Conservation (phyloP, 192 early-diverging fungal genomes). For the Mortierella hygrophila region DNA sequence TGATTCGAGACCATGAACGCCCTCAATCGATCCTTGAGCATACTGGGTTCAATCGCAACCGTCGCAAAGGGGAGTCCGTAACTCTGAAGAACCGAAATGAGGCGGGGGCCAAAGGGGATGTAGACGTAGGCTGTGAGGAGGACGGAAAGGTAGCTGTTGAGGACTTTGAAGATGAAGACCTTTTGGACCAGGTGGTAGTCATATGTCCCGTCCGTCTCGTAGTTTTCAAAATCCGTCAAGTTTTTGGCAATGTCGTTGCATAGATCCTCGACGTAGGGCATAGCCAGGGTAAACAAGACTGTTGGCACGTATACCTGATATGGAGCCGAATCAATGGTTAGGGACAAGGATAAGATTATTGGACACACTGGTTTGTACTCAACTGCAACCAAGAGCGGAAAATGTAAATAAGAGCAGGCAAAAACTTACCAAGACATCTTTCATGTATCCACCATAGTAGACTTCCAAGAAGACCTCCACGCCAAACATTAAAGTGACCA, state of each 20-base stretch:
- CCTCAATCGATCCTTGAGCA: slow-evolving; percentile 70
- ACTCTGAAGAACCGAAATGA: slow-evolving; percentile 66
- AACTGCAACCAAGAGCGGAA: not conserved
- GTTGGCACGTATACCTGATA: slow-evolving; percentile 76
- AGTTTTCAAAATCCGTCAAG: slow-evolving; percentile 89
- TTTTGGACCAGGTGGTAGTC: slow-evolving; percentile 81
- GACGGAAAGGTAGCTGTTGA: slow-evolving; percentile 85
- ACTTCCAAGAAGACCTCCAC: slow-evolving; percentile 82
- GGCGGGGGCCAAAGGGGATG: slow-evolving; percentile 82
- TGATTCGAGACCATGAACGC: slow-evolving; percentile 90
- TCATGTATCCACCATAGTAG: slow-evolving; percentile 87
- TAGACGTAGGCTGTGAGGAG: slow-evolving; percentile 88
- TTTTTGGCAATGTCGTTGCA: slow-evolving; percentile 73
- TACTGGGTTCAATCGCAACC: slow-evolving; percentile 65
- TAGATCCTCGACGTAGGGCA: slow-evolving; percentile 76
- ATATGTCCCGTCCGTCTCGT: slow-evolving; percentile 78
- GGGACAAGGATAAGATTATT: not conserved
- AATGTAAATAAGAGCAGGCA: not conserved
- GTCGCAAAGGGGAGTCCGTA: slow-evolving; percentile 52
- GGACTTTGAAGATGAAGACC: slow-evolving; percentile 88
- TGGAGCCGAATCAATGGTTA: not conserved
- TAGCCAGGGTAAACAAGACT: slow-evolving; percentile 75
- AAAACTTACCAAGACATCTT: slow-evolving; percentile 60
- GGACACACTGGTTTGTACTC: not conserved
- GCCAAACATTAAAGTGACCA: slow-evolving; percentile 76